These are phyloP conservation scores for Gracilaria gracilis DNA, from an alignment of 23 red algal species.

Conservation along the genomic window DNA sequence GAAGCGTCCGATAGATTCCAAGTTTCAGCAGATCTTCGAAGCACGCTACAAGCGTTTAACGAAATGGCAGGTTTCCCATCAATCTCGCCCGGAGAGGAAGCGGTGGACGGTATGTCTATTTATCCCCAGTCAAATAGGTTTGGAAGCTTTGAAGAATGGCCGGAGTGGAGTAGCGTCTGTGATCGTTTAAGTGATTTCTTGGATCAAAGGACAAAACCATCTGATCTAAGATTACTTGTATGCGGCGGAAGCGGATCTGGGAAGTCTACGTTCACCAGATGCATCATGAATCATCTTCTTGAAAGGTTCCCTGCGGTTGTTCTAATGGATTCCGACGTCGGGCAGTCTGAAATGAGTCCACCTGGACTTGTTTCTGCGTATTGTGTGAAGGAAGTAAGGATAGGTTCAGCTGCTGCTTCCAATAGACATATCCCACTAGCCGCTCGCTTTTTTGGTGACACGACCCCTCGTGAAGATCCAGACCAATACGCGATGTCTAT, in stretches of 20 bases:
- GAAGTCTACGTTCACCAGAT: slow-evolving; percentile 45
- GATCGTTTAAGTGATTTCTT: neutral
- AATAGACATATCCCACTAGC: slow-evolving; percentile 14
- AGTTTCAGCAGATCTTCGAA: slow-evolving; percentile 13
- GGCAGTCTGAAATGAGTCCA: slow-evolving; percentile 44
- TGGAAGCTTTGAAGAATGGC: slow-evolving; percentile 15
- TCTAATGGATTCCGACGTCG: slow-evolving; percentile 35
- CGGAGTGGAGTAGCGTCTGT: slow-evolving; percentile 11
- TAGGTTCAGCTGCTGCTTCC: slow-evolving; percentile 19
- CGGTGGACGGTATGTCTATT: slow-evolving; percentile 13
- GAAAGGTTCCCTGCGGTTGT: neutral
- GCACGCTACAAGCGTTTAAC: neutral
- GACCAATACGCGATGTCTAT: slow-evolving; percentile 17
- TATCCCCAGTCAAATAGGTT: slow-evolving; percentile 2
- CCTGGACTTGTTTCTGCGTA: slow-evolving; percentile 34
- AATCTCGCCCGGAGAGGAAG: neutral
- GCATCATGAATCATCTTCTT: slow-evolving; percentile 31
- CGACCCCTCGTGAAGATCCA: slow-evolving; percentile 34
- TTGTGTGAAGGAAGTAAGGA: slow-evolving; percentile 1
- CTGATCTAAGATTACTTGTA: slow-evolving; percentile 8
- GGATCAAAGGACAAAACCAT: neutral
- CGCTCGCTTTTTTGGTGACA: slow-evolving; percentile 35
- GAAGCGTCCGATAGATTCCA: neutral
- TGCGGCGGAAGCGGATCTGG: slow-evolving; percentile 36
- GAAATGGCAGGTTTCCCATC: slow-evolving; percentile 2